Evolutionary conservation across 1,139 yeast species (phyloP).

Genomic region (Kodamaea anthophila): DNA sequence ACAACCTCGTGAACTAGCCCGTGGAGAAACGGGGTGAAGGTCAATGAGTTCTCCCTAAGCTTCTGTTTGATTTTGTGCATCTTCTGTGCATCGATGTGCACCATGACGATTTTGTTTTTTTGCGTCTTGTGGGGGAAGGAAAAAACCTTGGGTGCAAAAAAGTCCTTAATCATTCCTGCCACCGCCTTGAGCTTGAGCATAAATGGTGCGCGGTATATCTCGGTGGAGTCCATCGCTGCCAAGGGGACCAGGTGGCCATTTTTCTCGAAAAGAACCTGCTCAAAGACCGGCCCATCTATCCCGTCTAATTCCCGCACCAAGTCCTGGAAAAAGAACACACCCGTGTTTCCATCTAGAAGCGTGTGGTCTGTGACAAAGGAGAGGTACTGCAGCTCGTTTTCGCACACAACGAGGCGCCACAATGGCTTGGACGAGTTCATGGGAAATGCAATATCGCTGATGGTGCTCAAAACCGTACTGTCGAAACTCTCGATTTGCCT

Average conservation of each 20-base stretch:
- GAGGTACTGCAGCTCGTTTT: slow-evolving; percentile 15
- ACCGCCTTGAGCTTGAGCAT: slow-evolving; percentile 7
- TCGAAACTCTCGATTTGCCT: slow-evolving; percentile 7
- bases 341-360: slow-evolving; percentile 32
- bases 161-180: not conserved
- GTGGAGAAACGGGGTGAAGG: slow-evolving; percentile 4
- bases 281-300: not conserved
- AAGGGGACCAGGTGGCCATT: not conserved
- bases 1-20: slow-evolving; percentile 1
- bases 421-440: slow-evolving; percentile 18
- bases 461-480: slow-evolving; percentile 8
- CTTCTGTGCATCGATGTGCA: slow-evolving; percentile 4
- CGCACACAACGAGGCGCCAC: slow-evolving; percentile 24
- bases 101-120: slow-evolving; percentile 1
- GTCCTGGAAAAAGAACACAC: slow-evolving; percentile 26
- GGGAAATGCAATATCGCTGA: slow-evolving; percentile 16
- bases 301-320: slow-evolving; percentile 15
- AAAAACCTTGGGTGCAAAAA: not conserved
- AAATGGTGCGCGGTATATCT: slow-evolving; percentile 10
- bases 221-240: slow-evolving; percentile 6
- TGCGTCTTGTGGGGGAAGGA: not conserved
- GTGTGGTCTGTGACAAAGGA: slow-evolving; percentile 29
- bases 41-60: slow-evolving; percentile 1
- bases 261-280: slow-evolving; percentile 1
- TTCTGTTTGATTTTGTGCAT: not conserved